Base-by-base conservation (phyloP, 2,329 filamentous ascomycete genomes). In the Penicillium sp. region DNA sequence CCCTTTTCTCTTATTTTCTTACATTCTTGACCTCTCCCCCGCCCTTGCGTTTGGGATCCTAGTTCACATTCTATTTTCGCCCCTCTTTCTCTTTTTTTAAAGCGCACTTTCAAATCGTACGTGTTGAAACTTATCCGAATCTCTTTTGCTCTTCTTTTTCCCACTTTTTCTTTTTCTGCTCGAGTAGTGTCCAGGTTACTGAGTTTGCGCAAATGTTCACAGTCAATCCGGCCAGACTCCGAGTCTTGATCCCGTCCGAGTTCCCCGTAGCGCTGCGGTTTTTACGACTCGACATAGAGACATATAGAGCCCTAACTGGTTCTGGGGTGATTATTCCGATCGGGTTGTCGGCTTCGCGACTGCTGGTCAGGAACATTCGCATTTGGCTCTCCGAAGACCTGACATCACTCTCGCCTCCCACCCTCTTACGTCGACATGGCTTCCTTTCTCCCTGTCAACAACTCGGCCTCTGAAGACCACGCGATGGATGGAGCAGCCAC, bases 401-500 rank as follows among this genome's bases (percentile, higher is more conserved):
- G 65, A 65, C 59, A 60, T 66, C 62, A 65, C 64, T 62, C 50
- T 66, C 58, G 57, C 58, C 61, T 59, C 60, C 56, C 61, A 34
- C 29, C 29, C 48, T 55, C 56, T 66, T 63, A 59, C 61, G 58
- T 64, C 63, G 59, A 61, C 66, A 78, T 85, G 82, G 78, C 83
- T 62, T 76, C 80, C 56, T 87, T 87, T 70, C 78, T 81, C 68
- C 80, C 85, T 60, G 83, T 86, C 69, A 87, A 86, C 72, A 81
- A 79, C 59, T 79, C 78, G 55, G 74, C 83, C 53, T 71, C 77
- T 57, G 75, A 76, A 50, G 70, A 72, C 50, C 69, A 69, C 56
- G 70, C 76, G 48, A 75, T 77, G 59, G 78, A 78, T 49, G 82
- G 82, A 61, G 82, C 81, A 61, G 79, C 76, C 8, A 85, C 83